A percentile compares a stretch with the other conserved stretches of the same genome.
Conservation (phyloP, 805 yeast genomes). For the Suhomyces sp. region DNA sequence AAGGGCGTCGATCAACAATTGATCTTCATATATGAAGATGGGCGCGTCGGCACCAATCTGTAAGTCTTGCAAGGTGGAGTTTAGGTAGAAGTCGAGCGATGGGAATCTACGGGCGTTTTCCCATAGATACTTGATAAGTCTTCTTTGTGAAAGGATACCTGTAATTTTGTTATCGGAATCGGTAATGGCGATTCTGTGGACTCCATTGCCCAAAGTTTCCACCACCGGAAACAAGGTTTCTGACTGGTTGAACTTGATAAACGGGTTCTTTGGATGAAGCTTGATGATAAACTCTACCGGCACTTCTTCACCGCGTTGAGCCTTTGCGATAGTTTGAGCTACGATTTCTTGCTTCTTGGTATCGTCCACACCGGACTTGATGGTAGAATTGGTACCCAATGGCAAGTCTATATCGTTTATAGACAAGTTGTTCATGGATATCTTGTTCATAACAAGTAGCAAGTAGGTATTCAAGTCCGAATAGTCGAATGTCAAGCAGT, state of each 20-base stretch:
- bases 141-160: constrained; percentile 88
- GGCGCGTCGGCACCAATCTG: constrained; percentile 72
- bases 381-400: constrained; percentile 1
- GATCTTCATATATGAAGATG: constrained; percentile 82
- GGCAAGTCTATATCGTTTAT: constrained; percentile 16
- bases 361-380: constrained; percentile 25
- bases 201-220: constrained; percentile 90
- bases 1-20: constrained; percentile 80
- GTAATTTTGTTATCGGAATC: constrained; percentile 54
- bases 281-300: constrained; percentile 87
- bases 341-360: constrained; percentile 39
- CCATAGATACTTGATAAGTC: constrained; percentile 83
- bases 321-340: constrained; percentile 48
- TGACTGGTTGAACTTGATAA: constrained; percentile 67
- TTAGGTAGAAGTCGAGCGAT: constrained; percentile 70
- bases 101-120: constrained; percentile 88
- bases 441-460: constrained; percentile 76
- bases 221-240: constrained; percentile 72
- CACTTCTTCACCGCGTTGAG: constrained; percentile 84
- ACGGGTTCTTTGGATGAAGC: constrained; percentile 84
- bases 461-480: constrained; percentile 86
- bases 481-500: constrained; percentile 86
- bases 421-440: constrained; percentile 37
- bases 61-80: constrained; percentile 64
- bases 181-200: constrained; percentile 86